Conservation (phyloP, 2,329 filamentous ascomycete species). For the Diaporthe capsici region DNA sequence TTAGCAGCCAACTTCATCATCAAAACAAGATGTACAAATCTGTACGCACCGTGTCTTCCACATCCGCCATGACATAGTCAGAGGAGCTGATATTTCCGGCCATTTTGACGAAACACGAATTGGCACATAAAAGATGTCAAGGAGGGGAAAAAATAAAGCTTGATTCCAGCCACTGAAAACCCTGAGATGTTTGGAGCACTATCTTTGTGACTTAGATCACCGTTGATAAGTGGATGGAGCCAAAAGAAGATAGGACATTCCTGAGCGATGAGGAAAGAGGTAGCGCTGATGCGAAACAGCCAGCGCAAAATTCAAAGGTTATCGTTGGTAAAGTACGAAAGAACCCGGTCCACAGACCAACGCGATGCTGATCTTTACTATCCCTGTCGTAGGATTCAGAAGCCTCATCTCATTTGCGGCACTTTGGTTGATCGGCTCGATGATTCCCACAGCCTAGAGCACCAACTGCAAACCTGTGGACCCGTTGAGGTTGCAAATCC, state of each 20-base stretch:
- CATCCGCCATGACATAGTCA: constrained; percentile 7
- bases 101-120: neutral
- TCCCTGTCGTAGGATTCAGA: no score
- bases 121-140: neutral
- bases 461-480: no score
- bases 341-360: no score
- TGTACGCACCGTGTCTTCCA: neutral
- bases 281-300: neutral
- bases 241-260: neutral
- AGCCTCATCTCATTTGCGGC: no score
- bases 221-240: neutral
- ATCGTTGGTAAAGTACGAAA: no score
- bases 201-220: neutral
- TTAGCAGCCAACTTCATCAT: neutral
- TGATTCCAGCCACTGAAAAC: neutral
- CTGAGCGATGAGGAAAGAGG: neutral
- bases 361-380: no score
- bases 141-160: no score
- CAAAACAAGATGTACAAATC: neutral
- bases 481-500: no score
- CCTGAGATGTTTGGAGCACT: neutral
- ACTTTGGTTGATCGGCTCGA: no score
- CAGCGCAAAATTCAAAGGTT: neutral
- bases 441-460: no score
- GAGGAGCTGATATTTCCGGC: neutral